phyloP scores from a whole-genome alignment of 208 protist genomes.

The Leishmania tarentolae region DNA sequence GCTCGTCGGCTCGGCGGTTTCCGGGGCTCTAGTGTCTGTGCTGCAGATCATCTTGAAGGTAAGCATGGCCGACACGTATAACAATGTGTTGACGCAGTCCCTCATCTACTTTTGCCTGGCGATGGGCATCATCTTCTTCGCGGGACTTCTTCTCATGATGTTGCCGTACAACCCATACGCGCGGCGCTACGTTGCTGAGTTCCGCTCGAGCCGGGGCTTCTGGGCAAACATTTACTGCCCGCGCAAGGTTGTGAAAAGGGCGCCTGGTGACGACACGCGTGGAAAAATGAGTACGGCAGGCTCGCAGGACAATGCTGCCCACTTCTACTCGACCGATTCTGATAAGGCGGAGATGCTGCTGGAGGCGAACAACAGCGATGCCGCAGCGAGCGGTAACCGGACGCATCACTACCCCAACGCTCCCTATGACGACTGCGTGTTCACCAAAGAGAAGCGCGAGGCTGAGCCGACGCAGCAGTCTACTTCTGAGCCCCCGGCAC shows the following conservation, averaged over 20 bases:
- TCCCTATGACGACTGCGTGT: constrained; percentile 43
- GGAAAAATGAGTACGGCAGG: background rate
- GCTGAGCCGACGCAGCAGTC: background rate
- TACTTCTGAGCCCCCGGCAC: background rate
- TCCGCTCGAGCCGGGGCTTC: constrained; percentile 49
- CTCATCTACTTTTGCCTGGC: constrained; percentile 80
- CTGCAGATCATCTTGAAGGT: constrained; percentile 80
- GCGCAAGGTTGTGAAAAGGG: background rate
- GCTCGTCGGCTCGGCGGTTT: constrained; percentile 69
- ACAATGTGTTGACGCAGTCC: constrained; percentile 50
- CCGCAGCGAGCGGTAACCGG: background rate
- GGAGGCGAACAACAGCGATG: background rate
- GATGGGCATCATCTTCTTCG: constrained; percentile 62
- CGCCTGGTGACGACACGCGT: background rate
- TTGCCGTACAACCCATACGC: constrained; percentile 72
- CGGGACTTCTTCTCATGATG: constrained; percentile 39
- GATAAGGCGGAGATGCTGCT: constrained; percentile 1
- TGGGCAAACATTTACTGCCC: constrained; percentile 61
- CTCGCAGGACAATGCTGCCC: background rate
- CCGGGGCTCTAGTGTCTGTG: constrained; percentile 62
- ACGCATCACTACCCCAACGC: constrained; percentile 1
- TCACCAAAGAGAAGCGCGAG: constrained; percentile 12
- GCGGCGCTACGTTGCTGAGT: constrained; percentile 71
- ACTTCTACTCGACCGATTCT: constrained; percentile 13
- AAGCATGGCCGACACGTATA: constrained; percentile 58